A percentile compares a stretch with the other conserved stretches of the same genome.
phyloP scores from a whole-genome alignment of 2,329 filamentous ascomycete genomes.

The Fusarium verrucosum region DNA sequence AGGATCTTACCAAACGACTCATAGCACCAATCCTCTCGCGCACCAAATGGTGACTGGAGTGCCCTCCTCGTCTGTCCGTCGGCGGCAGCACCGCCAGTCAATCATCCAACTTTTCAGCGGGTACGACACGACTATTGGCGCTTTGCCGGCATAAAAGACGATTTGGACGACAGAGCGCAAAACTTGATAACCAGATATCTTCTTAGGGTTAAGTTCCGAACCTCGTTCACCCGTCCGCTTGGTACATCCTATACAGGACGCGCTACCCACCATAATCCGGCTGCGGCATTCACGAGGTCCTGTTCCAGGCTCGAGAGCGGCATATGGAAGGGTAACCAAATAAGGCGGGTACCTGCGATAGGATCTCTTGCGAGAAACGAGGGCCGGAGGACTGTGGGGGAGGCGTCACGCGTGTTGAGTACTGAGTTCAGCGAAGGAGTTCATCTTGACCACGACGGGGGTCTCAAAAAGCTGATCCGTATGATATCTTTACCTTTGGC shows the following conservation, averaged over 20 bases:
- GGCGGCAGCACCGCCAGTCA: slow-evolving; percentile 43
- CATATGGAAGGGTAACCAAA: slow-evolving; percentile 57
- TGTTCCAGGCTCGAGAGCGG: slow-evolving; percentile 70
- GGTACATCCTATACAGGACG: slow-evolving; percentile 49
- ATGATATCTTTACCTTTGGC: slow-evolving; percentile 16
- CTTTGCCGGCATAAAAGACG: slow-evolving; percentile 68
- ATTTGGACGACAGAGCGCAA: slow-evolving; percentile 78
- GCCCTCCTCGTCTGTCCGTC: slow-evolving; percentile 61
- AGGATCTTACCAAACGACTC: slow-evolving; percentile 81
- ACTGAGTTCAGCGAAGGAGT: slow-evolving; percentile 56
- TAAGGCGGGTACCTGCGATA: slow-evolving; percentile 54
- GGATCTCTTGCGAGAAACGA: slow-evolving; percentile 76
- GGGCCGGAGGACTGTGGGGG: slow-evolving; percentile 81
- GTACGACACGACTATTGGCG: slow-evolving; percentile 44
- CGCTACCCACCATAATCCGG: slow-evolving; percentile 52
- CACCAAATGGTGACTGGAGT: slow-evolving; percentile 67
- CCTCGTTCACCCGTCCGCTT: slow-evolving; percentile 65
- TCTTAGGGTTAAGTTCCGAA: slow-evolving; percentile 99
- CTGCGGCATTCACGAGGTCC: slow-evolving; percentile 61
- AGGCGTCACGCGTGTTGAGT: slow-evolving; percentile 71
- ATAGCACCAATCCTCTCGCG: slow-evolving; percentile 72
- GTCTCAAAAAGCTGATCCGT: slow-evolving; percentile 24
- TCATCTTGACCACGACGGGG: slow-evolving; percentile 42
- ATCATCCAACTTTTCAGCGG: slow-evolving; percentile 63
- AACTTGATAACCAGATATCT: slow-evolving; percentile 72